phyloP scores from a whole-genome alignment of 106 monocot genomes.

The Apostasia ramifera region DNA sequence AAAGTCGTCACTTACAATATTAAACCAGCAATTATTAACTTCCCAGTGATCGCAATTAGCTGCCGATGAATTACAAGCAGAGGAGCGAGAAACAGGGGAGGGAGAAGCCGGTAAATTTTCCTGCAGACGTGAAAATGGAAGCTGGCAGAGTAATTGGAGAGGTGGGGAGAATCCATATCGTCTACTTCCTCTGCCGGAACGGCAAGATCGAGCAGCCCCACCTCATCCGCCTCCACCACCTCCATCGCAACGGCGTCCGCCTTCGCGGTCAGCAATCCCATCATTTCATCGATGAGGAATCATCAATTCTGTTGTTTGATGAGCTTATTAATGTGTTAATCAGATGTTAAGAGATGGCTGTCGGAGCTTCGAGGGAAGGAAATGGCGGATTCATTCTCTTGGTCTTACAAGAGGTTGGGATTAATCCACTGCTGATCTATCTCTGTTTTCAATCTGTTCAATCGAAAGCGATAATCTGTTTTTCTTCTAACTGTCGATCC shows the following conservation, averaged over 20 bases:
- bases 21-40: no score
- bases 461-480: not conserved
- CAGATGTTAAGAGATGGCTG: conserved; percentile 78
- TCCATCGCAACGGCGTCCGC: conserved; percentile 24
- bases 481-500: not conserved
- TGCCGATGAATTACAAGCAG: no score
- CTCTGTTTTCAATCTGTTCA: no score
- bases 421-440: not conserved
- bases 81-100: not conserved
- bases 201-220: conserved; percentile 62
- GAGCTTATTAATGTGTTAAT: not conserved
- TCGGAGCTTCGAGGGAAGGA: conserved; percentile 56
- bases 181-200: conserved; percentile 51
- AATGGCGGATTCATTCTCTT: conserved; percentile 41
- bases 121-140: not conserved
- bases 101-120: not conserved
- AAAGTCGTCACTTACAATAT: no score
- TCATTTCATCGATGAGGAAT: not conserved
- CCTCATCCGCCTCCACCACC: conserved; percentile 48
- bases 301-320: not conserved
- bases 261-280: conserved; percentile 31
- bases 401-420: conserved; percentile 71
- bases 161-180: conserved; percentile 37
- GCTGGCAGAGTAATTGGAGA: conserved; percentile 8
- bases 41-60: no score